phyloP scores from a whole-genome alignment of 129 eudicot species.

The Flaveria sonorensis region DNA sequence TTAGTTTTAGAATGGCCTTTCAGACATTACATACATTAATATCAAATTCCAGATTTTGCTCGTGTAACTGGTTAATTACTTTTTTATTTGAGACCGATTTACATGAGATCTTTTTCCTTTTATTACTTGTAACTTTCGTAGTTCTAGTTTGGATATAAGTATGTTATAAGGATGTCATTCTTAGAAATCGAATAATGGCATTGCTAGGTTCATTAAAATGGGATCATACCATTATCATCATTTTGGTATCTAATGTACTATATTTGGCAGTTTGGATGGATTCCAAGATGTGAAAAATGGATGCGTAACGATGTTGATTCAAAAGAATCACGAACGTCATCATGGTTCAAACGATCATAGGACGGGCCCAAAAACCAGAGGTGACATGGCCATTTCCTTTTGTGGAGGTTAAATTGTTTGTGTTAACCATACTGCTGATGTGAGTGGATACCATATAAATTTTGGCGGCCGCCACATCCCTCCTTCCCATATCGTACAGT shows the following conservation, averaged over 20 bases:
- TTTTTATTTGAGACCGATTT: background rate
- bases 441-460: constrained; percentile 85
- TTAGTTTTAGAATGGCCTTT: constrained; percentile 13
- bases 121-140: background rate
- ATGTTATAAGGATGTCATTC: background rate
- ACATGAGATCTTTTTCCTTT: background rate
- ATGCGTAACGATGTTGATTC: constrained; percentile 68
- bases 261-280: constrained; percentile 84
- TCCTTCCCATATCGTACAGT: constrained; percentile 93
- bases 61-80: background rate
- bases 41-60: constrained; percentile 4
- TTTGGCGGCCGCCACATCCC: constrained; percentile 88
- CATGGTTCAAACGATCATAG: constrained; percentile 92
- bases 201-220: constrained; percentile 10
- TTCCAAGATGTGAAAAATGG: constrained; percentile 89
- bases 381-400: constrained; percentile 96
- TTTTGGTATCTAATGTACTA: constrained; percentile 20
- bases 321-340: constrained; percentile 65
- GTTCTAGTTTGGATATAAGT: background rate
- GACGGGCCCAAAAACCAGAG: constrained; percentile 86
- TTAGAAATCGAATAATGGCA: background rate
- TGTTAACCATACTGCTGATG: constrained; percentile 83
- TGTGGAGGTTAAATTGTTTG: constrained; percentile 80
- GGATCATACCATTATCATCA: no score
- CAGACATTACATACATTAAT: constrained; percentile 3